phyloP scores from a whole-genome alignment of 345 rosid species.

The Camelina hispida region DNA sequence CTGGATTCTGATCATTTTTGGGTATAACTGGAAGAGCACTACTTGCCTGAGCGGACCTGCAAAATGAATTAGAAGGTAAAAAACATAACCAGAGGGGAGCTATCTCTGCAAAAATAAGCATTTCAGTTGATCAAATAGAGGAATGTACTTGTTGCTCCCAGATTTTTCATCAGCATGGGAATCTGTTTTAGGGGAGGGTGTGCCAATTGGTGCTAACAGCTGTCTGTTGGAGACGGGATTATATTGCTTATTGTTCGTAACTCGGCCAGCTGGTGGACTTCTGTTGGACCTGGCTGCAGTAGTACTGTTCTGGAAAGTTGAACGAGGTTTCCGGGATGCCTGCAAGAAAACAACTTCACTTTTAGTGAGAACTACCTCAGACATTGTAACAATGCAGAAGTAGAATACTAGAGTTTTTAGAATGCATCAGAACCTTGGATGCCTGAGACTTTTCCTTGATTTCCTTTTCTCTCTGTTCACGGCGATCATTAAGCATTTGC shows the following conservation, averaged over 20 bases:
- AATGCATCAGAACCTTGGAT: slow-evolving; percentile 64
- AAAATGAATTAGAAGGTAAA: slow-evolving; percentile 32
- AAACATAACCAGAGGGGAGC: not conserved
- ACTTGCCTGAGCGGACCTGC: slow-evolving; percentile 61
- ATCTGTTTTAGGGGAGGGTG: slow-evolving; percentile 68
- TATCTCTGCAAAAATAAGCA: slow-evolving; percentile 19
- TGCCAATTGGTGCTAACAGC: slow-evolving; percentile 78
- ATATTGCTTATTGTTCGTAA: slow-evolving; percentile 43
- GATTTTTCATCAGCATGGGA: slow-evolving; percentile 55
- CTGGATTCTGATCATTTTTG: slow-evolving; percentile 56
- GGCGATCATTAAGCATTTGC: slow-evolving; percentile 95
- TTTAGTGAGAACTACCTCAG: slow-evolving; percentile 44
- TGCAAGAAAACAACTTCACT: slow-evolving; percentile 47
- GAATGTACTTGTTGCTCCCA: slow-evolving; percentile 61
- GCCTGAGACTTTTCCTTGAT: slow-evolving; percentile 83
- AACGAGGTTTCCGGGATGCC: slow-evolving; percentile 64
- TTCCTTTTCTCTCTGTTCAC: slow-evolving; percentile 97
- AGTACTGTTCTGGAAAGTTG: slow-evolving; percentile 49
- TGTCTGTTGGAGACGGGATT: slow-evolving; percentile 57
- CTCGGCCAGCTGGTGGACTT: slow-evolving; percentile 48
- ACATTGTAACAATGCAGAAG: slow-evolving; percentile 29
- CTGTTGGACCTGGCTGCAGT: slow-evolving; percentile 54
- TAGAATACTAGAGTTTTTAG: slow-evolving; percentile 31
- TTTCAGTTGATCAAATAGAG: slow-evolving; percentile 20
- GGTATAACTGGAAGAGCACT: slow-evolving; percentile 44